Base-by-base conservation (phyloP, 768 basidiomycete species). In the Rhodotorula babjevae region DNA sequence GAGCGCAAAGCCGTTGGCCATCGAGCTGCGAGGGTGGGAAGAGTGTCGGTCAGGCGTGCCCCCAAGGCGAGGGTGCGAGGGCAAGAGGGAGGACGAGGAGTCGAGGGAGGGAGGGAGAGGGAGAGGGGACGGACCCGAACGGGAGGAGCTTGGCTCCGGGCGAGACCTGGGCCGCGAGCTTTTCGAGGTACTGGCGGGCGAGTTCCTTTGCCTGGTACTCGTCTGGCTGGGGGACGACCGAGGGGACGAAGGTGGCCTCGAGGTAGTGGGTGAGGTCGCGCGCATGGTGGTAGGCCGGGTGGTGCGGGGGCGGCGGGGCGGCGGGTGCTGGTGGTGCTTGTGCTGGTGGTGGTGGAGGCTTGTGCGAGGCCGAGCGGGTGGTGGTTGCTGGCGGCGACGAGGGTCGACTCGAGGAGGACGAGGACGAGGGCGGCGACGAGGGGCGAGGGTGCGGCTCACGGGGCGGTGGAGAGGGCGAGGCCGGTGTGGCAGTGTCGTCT, bases 1-100 rank as follows among this genome's bases (percentile, higher is more conserved):
- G 78, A 98, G 86, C 80, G 92, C 93, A 84, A 98, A 95, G 69
- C 94, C 93, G 79, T 97, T 98, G 19, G 93, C 94, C 50, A 92
- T 96, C 80, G 92, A 93, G 12, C 74, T 75, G 57, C 16, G 29
- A 1, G 4, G 21, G 11, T 2, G 19, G 9, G 29, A 12, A 16
- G 31, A 1, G 23, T 0, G 55, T 56, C 55, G 33, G 55, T 10
- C n/a, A 2, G 23, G 49, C 3, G 49, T 50, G 8, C 46, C 19
- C 44, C 11, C 11, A 18, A 23, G 49, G n/a, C n/a, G n/a, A n/a
- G n/a, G 36, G 36, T 36, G 36, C 36, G 36, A 9, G 36, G 36
- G 36, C 36, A 9, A 36, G 36, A 9, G 9, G 36, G 36, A 36
- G 36, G 36, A 36, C 36, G 36, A 36, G 36, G 49, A 16, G 33